phyloP scores from a whole-genome alignment of 768 basidiomycete species.

The Suillus plorans region DNA sequence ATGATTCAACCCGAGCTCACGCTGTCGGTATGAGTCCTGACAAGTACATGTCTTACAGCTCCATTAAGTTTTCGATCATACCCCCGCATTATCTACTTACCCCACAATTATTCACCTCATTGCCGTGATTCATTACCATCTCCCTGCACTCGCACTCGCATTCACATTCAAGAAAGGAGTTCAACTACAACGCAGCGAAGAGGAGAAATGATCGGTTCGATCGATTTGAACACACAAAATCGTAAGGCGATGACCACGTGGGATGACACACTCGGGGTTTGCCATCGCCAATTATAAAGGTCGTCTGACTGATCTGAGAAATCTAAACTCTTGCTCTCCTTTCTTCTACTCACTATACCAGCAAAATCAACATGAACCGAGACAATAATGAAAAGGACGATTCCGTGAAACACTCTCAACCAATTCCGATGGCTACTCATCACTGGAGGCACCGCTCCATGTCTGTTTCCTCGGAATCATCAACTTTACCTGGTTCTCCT shows the following conservation, averaged over 20 bases:
- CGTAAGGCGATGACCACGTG: slow-evolving; percentile 12
- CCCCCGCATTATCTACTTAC: slow-evolving; percentile 1
- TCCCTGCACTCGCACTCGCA: background rate
- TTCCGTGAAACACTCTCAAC: slow-evolving; percentile 53
- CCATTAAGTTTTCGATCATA: background rate
- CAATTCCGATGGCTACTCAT: slow-evolving; percentile 57
- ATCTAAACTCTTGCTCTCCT: background rate
- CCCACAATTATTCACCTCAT: background rate
- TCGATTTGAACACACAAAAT: background rate
- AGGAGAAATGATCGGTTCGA: slow-evolving; percentile 3
- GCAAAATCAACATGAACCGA: slow-evolving; percentile 16
- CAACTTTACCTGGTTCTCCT: slow-evolving; percentile 52
- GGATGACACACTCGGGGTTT: slow-evolving; percentile 12
- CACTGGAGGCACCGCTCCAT: slow-evolving; percentile 55
- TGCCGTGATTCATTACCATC: background rate
- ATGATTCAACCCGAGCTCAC: too few relatives aligned
- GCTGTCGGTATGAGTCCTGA: background rate
- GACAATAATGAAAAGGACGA: slow-evolving; percentile 19
- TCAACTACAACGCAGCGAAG: background rate
- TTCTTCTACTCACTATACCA: slow-evolving; percentile 9
- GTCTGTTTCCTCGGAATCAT: slow-evolving; percentile 62
- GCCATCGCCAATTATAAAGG: slow-evolving; percentile 17
- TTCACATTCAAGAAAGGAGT: background rate
- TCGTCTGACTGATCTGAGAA: slow-evolving; percentile 9
- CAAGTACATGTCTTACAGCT: background rate